phyloP scores from a whole-genome alignment of 73 alveolate genomes.

The Paramecium tetraurelia region DNA sequence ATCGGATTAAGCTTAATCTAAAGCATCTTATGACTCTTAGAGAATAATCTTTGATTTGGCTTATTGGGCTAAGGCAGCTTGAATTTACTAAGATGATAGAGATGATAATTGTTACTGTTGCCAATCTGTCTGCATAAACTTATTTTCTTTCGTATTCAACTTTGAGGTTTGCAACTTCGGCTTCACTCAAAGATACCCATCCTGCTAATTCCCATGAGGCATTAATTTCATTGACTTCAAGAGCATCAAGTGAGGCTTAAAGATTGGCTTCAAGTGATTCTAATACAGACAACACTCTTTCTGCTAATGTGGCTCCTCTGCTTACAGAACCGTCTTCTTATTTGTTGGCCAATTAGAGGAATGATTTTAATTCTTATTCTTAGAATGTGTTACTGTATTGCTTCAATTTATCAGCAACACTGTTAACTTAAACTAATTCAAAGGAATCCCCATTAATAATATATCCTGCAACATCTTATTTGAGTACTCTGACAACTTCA shows the following conservation, averaged over 20 bases:
- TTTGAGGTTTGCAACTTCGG: not conserved
- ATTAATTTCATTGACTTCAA: conserved; percentile 27
- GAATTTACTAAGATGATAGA: not conserved
- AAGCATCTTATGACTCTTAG: conserved; percentile 42
- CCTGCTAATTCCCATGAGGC: conserved; percentile 56
- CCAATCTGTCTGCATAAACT: conserved; percentile 41
- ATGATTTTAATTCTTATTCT: not conserved
- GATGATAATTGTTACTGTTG: not conserved
- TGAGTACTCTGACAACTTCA: not conserved
- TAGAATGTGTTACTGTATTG: not conserved
- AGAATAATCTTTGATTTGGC: conserved; percentile 39
- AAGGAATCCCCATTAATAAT: conserved; percentile 34
- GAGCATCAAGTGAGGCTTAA: not conserved
- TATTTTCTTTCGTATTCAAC: conserved; percentile 40
- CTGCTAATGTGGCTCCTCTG: conserved; percentile 40
- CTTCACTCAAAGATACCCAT: conserved; percentile 53
- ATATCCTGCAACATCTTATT: conserved; percentile 52
- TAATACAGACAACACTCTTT: not conserved
- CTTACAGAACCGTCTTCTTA: conserved; percentile 37
- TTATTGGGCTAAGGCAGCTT: conserved; percentile 47
- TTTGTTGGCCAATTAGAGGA: not conserved
- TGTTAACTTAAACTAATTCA: conserved; percentile 31
- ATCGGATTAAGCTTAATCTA: conserved; percentile 29
- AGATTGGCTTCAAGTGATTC: conserved; percentile 9
- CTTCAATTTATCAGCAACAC: conserved; percentile 34